phyloP scores from a whole-genome alignment of 2,329 filamentous ascomycete species.

The Huntiella abstrusa region DNA sequence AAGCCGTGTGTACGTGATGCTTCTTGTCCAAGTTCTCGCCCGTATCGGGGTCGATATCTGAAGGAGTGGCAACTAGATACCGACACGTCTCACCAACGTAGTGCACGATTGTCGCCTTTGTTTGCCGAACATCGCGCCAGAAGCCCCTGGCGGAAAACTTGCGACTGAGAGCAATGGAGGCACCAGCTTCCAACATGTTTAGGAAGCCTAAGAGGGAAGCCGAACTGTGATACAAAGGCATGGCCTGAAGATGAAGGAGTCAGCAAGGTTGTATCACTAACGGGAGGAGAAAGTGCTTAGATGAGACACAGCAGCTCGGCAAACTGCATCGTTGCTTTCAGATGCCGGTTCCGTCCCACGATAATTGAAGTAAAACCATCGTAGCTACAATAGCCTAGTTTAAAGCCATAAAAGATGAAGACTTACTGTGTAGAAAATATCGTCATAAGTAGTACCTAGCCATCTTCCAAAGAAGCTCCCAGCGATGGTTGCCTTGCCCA shows the following conservation, averaged over 20 bases:
- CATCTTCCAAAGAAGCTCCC: slow-evolving; percentile 34
- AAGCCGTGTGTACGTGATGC: slow-evolving; percentile 54
- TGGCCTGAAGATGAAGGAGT: slow-evolving; percentile 32
- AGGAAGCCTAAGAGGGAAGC: slow-evolving; percentile 52
- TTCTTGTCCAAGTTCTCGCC: slow-evolving; percentile 51
- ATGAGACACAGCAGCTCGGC: too few relatives aligned
- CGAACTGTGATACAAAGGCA: slow-evolving; percentile 80
- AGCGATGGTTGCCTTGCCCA: slow-evolving; percentile 42
- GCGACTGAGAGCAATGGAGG: slow-evolving; percentile 51
- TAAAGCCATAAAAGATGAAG: too few relatives aligned
- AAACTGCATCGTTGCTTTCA: too few relatives aligned
- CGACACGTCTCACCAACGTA: slow-evolving; percentile 80
- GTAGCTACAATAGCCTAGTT: too few relatives aligned
- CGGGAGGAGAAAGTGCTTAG: too few relatives aligned
- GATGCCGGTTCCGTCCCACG: too few relatives aligned
- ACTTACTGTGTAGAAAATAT: slow-evolving; percentile 57
- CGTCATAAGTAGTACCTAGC: slow-evolving; percentile 37
- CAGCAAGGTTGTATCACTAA: too few relatives aligned
- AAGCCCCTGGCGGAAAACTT: slow-evolving; percentile 64
- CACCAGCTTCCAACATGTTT: slow-evolving; percentile 38
- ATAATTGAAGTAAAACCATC: too few relatives aligned
- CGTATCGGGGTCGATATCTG: slow-evolving; percentile 40
- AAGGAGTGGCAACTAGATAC: slow-evolving; percentile 53
- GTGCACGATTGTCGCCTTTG: slow-evolving; percentile 57
- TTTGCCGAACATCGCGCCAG: slow-evolving; percentile 56